Evolutionary conservation across 2,329 filamentous ascomycete species (phyloP), one percentile per base, ranked within the genome.

Genomic region (Paraconiothyrium sp.): DNA sequence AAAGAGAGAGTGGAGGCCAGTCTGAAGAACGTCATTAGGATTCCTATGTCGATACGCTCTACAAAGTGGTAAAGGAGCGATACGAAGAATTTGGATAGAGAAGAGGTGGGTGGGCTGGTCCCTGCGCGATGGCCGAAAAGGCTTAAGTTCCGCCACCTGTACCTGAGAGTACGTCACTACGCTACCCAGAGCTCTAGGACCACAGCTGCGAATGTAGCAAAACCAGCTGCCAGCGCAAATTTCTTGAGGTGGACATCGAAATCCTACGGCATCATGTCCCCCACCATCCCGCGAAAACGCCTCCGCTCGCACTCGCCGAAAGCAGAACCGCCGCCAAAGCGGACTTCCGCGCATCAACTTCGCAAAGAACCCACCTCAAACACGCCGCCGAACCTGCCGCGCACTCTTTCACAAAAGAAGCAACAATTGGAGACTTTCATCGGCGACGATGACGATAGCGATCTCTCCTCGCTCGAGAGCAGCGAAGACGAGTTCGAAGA

Each of bases 241-340:
- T 16, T 22, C 24, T 1, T 37, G 8, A 30, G 30, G 2, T 30
- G n/a, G 11, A n/a, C n/a, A 58, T 35, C 32, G 27, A n/a, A 47
- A 24, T 4, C 27, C 3, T 32, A 14, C 4, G 32, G 60, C 58
- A 62, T 20, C 20, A 93, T 93, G 90, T 89, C 90, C 71, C 90
- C 90, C 27, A 81, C 86, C 66, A 83, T 92, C 16, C 84, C 89
- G 52, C 88, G 89, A 68, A 93, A 93, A 79, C 86, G 89, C 63
- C 70, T 88, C 67, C 86, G 84, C 41, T 68, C 68, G n/a, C 65
- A 69, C 62, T 85, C 86, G 1, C 79, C 84, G 0, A 77, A 80
- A 1, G 76, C 80, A 32, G 71, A 75, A 35, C 71, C 77, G 48
- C 65, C 65, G 43, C 59, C 68, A 11, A 77, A 76, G 60, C 69